These are phyloP conservation scores for Chenopodium suecicum DNA, from an alignment of 148 eudicot species.

Conservation along the genomic window DNA sequence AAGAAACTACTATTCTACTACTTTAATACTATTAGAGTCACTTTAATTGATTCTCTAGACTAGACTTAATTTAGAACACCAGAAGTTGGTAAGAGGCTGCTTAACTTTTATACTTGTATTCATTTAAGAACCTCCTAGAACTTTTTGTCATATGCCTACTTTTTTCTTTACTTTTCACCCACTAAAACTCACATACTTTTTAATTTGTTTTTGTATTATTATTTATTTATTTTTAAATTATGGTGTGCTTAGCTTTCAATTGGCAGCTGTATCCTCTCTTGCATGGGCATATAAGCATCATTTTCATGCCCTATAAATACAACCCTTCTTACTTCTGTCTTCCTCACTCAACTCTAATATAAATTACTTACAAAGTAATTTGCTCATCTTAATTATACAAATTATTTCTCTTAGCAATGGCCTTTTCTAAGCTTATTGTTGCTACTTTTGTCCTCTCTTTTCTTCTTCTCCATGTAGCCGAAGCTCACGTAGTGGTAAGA, in stretches of 20 bases:
- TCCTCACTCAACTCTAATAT: not conserved
- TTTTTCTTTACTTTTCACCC: slow-evolving; percentile 21
- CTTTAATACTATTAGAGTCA: not conserved
- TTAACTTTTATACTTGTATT: too few species aligned
- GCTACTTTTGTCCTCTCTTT: slow-evolving; percentile 30
- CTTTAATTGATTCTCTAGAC: not conserved
- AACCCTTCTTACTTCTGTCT: not conserved
- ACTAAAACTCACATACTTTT: slow-evolving; percentile 5
- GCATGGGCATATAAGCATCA: not conserved
- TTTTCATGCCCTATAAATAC: slow-evolving; percentile 15
- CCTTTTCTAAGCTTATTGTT: slow-evolving; percentile 24
- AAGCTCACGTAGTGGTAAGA: slow-evolving; percentile 28
- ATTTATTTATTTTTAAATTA: not conserved
- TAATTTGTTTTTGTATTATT: not conserved
- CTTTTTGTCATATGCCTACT: not conserved
- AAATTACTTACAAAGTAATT: not conserved
- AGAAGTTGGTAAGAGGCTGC: slow-evolving; percentile 17
- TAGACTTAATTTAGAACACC: not conserved
- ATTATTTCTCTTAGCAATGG: slow-evolving; percentile 20
- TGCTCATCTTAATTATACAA: not conserved
- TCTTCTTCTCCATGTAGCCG: slow-evolving; percentile 29
- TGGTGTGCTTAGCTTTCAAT: slow-evolving; percentile 18
- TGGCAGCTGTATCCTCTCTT: slow-evolving; percentile 26
- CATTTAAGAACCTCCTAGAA: slow-evolving; percentile 11
- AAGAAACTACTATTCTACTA: not conserved